Base-by-base conservation (phyloP, 352 stramenopile genomes). In the Globisporangium megalacanthum region DNA sequence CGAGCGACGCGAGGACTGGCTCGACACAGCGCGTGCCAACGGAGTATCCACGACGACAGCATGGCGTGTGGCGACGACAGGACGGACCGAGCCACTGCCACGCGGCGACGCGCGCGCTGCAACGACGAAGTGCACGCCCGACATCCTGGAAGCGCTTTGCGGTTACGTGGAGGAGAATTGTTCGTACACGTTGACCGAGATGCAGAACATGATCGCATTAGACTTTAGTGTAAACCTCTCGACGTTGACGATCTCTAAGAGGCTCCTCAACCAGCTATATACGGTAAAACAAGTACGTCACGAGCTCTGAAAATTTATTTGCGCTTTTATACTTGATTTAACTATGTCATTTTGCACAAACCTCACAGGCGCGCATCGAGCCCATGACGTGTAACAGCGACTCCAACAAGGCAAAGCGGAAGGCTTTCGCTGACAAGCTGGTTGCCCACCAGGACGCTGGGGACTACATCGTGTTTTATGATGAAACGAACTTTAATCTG, bases 401-500 rank as follows among this genome's bases (percentile, higher is more conserved):
- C 29, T 19, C 48, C 3, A 71, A 67, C 52, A 66, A 67, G 52
- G 41, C 37, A 15, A 71, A 72, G 42, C 52, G 53, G 4, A 64
- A 53, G 31, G 35, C 29, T 5, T 64, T 64, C 35, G 60, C 50
- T 1, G 37, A 58, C 14, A 11, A 36, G 6, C 35, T 42, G 13
- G 31, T 51, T 13, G 20, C 4, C 7, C 36, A 61, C 22, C 37
- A 54, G 11, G 11, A 52, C 29, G 60, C 29, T 15, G 49, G 49
- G 13, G 37, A 67, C 33, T 62, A 60, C 15, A 60, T 70, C 17
- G 19, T 64, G 0, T 70, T 57, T 25, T 64, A 53, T n/a, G 52
- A 64, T 31, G 59, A 67, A 9, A 70, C 59, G 2, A 67, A 70
- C 37, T 67, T 49, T 35, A 70, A 67, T n/a, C 9, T 70, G 13